A percentile compares a stretch with the other conserved stretches of the same genome.
These are phyloP conservation scores for Ilex asprella DNA, from an alignment of 257 asterid species.

Conservation along the genomic window DNA sequence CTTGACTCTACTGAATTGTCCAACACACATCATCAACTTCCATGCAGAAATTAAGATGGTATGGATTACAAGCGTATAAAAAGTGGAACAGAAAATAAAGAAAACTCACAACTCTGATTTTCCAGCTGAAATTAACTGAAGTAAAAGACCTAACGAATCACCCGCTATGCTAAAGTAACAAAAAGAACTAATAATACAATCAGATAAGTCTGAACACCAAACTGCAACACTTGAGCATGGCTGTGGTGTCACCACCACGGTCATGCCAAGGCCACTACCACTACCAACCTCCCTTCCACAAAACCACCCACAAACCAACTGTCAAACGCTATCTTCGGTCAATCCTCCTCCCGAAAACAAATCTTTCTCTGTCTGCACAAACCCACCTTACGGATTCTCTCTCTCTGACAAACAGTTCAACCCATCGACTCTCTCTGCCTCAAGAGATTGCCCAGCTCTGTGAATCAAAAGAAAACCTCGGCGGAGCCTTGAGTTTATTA, in stretches of 20 bases:
- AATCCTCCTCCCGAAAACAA: conserved; percentile 6
- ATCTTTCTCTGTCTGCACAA: background rate
- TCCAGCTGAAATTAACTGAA: too few relatives aligned
- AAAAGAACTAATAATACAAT: too few relatives aligned
- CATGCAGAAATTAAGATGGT: too few relatives aligned
- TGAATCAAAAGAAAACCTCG: conserved; percentile 6
- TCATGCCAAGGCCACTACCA: background rate
- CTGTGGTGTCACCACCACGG: conserved; percentile 3
- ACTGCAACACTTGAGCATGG: conserved; percentile 1
- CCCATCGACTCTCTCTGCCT: conserved; percentile 6
- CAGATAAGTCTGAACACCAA: too few relatives aligned
- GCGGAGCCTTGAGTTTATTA: conserved; percentile 11
- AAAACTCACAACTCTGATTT: too few relatives aligned
- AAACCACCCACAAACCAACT: background rate
- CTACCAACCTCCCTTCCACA: conserved; percentile 5
- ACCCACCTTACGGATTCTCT: background rate
- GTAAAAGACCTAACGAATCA: too few relatives aligned
- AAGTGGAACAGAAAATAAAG: too few relatives aligned
- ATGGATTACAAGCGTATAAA: too few relatives aligned
- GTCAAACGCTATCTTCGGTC: too few relatives aligned
- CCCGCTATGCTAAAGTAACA: too few relatives aligned
- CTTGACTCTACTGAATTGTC: too few relatives aligned
- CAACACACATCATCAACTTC: too few relatives aligned
- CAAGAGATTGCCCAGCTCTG: conserved; percentile 19
- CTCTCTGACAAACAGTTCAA: background rate